Percentiles rank a stretch among this genome's conserved stretches.
These are phyloP conservation scores for Ceratocystis destructans DNA, from an alignment of 2,329 filamentous ascomycete genomes.

Conservation along the genomic window DNA sequence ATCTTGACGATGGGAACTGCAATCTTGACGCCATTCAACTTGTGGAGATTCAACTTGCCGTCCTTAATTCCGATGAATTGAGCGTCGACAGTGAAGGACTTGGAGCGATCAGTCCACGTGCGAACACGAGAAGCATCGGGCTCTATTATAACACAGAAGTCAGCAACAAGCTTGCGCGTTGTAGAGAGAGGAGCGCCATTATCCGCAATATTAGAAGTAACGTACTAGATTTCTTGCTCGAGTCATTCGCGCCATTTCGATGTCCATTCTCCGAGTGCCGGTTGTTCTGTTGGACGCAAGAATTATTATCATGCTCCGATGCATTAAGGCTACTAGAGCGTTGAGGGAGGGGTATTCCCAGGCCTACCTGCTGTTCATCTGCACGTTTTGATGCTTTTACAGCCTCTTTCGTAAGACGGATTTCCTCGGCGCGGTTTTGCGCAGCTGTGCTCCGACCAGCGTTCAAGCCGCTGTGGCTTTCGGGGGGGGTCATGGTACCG, in stretches of 20 bases:
- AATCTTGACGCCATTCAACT: constrained; percentile 96
- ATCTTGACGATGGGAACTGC: constrained; percentile 91
- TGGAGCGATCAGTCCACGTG: constrained; percentile 88
- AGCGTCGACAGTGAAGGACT: constrained; percentile 92
- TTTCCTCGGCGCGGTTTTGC: constrained; percentile 66
- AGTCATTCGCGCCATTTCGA: constrained; percentile 29
- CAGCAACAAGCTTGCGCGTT: neutral
- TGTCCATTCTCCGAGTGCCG: constrained; percentile 26
- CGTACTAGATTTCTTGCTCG: constrained; percentile 55
- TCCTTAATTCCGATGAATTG: constrained; percentile 91
- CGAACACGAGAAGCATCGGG: constrained; percentile 72
- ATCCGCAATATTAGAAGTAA: neutral
- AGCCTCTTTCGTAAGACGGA: constrained; percentile 68
- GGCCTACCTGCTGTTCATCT: constrained; percentile 52
- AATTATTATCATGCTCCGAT: constrained; percentile 52
- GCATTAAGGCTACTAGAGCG: constrained; percentile 65
- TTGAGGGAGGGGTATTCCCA: constrained; percentile 60
- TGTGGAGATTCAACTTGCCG: constrained; percentile 94
- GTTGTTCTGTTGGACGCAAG: constrained; percentile 48
- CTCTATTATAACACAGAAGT: constrained; percentile 36
- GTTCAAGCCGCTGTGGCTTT: constrained; percentile 37
- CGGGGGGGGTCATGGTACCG: constrained; percentile 44
- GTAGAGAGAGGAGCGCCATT: too few relatives aligned
- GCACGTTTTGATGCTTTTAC: constrained; percentile 37
- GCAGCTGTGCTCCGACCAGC: constrained; percentile 53